Base-by-base conservation (phyloP, 352 stramenopile genomes). In the Pythium insidiosum region DNA sequence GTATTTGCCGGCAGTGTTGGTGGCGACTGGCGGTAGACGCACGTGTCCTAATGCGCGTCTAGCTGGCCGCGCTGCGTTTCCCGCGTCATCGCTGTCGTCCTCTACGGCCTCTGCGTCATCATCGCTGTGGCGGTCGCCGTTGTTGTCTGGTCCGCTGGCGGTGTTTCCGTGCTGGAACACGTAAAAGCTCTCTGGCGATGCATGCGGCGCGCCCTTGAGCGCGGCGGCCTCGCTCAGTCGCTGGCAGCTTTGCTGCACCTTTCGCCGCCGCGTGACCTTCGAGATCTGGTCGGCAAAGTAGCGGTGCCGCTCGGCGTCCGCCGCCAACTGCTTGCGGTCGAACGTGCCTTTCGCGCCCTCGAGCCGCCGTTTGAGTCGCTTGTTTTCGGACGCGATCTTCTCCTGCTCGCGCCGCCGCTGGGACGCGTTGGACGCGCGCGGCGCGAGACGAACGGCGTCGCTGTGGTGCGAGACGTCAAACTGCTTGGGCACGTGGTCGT, bases 391-490 rank as follows among this genome's bases (percentile, higher is more conserved):
- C 12, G 59, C 61, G 24, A 84, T 82, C 21, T 60, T 48, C 15
- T 74, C 54, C 48, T 82, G 66, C 15, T 80, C 53, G 0, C 61
- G 55, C 0, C 63, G 53, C 31, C 63, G 66, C 1, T 49, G 20
- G 0, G 25, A 19, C 0, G 50, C 56, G 46, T 84, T 82, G 18
- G 66, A 59, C 0, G 59, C 47, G 0, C 63, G 52, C 5, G 64
- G 63, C 3, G 63, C 66, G 22, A 61, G 68, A 16, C 69, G 47
- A 18, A 77, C 48, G 10, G 63, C 61, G 6, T 75, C 56, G 0
- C 49, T 58, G 28, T 79, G 64, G 34, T 81, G 73, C 4, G 68
- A 84, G 25, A 84, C 51, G 25, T 86, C 73, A 25, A 77, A 84
- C 30, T 73, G 63, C 47, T 77, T 79, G 11, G 70, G 73, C 0